A percentile compares a stretch with the other conserved stretches of the same genome.
Evolutionary conservation across 176 grass and related monocot species (phyloP).

Genomic region (Cenchrus purpureus): DNA sequence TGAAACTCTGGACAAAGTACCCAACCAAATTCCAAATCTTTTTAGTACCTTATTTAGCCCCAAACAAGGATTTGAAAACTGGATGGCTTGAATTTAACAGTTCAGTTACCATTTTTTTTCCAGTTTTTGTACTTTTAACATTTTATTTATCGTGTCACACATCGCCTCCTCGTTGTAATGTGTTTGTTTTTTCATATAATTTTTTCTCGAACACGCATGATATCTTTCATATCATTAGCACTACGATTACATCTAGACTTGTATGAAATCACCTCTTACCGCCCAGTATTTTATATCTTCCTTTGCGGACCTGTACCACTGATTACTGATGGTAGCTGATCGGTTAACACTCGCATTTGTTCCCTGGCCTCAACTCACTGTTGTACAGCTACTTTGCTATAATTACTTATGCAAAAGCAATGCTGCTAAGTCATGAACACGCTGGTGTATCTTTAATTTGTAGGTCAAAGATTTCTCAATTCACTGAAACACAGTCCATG

Average conservation of each 20-base stretch:
- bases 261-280: neutral
- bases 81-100: neutral
- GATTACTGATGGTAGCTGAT: neutral
- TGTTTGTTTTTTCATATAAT: neutral
- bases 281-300: too few relatives aligned
- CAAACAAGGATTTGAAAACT: neutral
- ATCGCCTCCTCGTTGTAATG: neutral
- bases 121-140: neutral
- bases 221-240: neutral
- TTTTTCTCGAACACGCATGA: too few relatives aligned
- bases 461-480: neutral
- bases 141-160: neutral
- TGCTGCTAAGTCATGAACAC: neutral
- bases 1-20: neutral
- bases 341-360: neutral
- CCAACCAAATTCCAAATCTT: neutral
- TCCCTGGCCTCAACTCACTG: constrained; percentile 9
- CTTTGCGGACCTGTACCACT: neutral
- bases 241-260: neutral
- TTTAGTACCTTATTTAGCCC: neutral
- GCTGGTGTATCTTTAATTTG: too few relatives aligned
- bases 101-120: neutral
- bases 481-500: neutral
- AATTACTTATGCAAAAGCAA: neutral
- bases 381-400: neutral